Evolutionary conservation across 345 rosid species (phyloP).

Genomic region (Abelmoschus esculentus): DNA sequence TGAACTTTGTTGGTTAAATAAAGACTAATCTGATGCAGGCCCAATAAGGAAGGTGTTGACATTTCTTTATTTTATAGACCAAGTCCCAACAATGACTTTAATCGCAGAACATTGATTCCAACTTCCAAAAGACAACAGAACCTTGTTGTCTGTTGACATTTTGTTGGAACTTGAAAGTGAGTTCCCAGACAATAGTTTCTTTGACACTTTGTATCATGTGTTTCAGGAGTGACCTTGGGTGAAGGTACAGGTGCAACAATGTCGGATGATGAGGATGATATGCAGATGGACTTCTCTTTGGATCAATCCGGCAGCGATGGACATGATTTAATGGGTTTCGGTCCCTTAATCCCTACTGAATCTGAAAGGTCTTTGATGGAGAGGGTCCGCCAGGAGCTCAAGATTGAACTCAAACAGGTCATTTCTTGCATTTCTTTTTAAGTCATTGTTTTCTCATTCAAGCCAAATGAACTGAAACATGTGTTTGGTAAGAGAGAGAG

Average conservation of each 20-base stretch:
- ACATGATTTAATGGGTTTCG: slow-evolving; percentile 80
- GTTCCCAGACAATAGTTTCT: background rate
- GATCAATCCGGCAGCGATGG: slow-evolving; percentile 57
- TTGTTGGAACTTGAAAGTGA: too few species aligned
- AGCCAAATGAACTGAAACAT: background rate
- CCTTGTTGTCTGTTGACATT: too few species aligned
- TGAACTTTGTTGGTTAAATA: too few species aligned
- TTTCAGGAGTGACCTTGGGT: slow-evolving; percentile 59
- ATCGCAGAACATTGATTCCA: background rate
- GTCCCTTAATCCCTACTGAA: slow-evolving; percentile 89
- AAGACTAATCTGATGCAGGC: too few species aligned
- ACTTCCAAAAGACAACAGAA: background rate
- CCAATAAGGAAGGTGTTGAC: too few species aligned
- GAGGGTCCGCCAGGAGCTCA: slow-evolving; percentile 92
- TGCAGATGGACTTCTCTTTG: slow-evolving; percentile 70
- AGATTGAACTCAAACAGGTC: slow-evolving; percentile 93
- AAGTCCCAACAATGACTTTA: background rate
- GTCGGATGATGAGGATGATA: slow-evolving; percentile 96
- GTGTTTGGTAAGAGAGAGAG: background rate
- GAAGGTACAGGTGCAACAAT: slow-evolving; percentile 93
- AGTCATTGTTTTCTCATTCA: background rate
- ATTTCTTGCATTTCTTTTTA: background rate
- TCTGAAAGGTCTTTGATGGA: slow-evolving; percentile 99
- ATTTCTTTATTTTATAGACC: too few species aligned
- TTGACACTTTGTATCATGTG: background rate